phyloP scores from a whole-genome alignment of 306 rosid genomes.

The Dryas octopetala region DNA sequence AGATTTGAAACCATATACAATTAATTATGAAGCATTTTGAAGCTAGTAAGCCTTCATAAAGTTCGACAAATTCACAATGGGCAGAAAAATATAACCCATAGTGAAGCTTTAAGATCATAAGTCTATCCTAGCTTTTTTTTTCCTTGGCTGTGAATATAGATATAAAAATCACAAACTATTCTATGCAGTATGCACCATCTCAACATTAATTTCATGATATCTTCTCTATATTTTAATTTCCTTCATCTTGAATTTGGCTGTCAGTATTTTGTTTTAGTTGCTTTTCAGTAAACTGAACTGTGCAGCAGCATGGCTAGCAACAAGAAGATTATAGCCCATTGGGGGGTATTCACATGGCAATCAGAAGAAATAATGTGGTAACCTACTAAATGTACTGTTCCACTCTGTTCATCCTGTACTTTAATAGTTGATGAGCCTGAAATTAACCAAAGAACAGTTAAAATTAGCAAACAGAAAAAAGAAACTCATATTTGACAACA shows the following conservation, averaged over 20 bases:
- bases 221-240: constrained; percentile 38
- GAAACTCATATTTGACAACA: neutral
- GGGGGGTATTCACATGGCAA: constrained; percentile 37
- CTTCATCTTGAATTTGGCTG: constrained; percentile 33
- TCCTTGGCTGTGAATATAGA: constrained; percentile 29
- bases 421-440: constrained; percentile 91
- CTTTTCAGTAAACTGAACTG: constrained; percentile 45
- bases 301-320: constrained; percentile 47
- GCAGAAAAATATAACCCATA: constrained; percentile 47
- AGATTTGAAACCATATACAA: constrained; percentile 44
- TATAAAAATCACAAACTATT: constrained; percentile 39
- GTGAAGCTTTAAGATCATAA: constrained; percentile 36
- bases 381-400: constrained; percentile 96
- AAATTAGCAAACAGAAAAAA: neutral
- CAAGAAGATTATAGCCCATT: constrained; percentile 35
- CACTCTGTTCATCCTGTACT: constrained; percentile 81
- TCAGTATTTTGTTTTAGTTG: constrained; percentile 37
- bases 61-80: constrained; percentile 42
- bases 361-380: constrained; percentile 59
- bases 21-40: constrained; percentile 11
- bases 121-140: constrained; percentile 41
- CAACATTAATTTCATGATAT: constrained; percentile 31
- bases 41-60: constrained; percentile 31
- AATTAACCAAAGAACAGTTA: constrained; percentile 30
- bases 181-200: constrained; percentile 13